Conservation (phyloP, 345 rosid genomes). For the Hypericum perforatum region DNA sequence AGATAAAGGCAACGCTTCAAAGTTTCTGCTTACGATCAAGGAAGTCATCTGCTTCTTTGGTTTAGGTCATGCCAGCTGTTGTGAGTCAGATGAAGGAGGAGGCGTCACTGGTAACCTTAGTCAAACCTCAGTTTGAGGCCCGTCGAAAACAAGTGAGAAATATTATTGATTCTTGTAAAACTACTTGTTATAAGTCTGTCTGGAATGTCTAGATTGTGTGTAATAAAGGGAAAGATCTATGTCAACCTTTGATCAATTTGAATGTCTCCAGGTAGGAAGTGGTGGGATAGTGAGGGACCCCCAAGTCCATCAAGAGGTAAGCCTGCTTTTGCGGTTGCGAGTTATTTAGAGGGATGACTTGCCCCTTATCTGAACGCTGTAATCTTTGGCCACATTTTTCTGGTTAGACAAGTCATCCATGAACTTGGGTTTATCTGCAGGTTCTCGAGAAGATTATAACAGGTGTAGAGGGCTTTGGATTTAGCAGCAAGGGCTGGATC, state of each 20-base stretch:
- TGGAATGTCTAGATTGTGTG: too few relatives aligned
- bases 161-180: not conserved
- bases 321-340: not conserved
- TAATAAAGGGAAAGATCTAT: too few relatives aligned
- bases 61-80: constrained; percentile 88
- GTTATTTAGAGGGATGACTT: too few relatives aligned
- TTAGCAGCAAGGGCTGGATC: constrained; percentile 60
- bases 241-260: too few relatives aligned
- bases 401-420: too few relatives aligned
- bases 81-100: constrained; percentile 76
- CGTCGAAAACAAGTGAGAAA: constrained; percentile 69
- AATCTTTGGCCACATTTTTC: too few relatives aligned
- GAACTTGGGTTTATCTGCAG: not conserved
- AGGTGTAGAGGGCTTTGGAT: constrained; percentile 69
- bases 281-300: constrained; percentile 97
- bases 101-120: constrained; percentile 58
- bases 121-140: constrained; percentile 97
- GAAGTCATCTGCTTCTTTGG: not conserved
- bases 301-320: constrained; percentile 75
- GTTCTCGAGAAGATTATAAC: constrained; percentile 60
- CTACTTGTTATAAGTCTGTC: too few relatives aligned
- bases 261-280: constrained; percentile 53
- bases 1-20: not conserved
- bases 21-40: not conserved
- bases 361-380: too few relatives aligned